Evolutionary conservation across 768 basidiomycete species (phyloP).

Genomic region (Cantharellus cinnabarinus): DNA sequence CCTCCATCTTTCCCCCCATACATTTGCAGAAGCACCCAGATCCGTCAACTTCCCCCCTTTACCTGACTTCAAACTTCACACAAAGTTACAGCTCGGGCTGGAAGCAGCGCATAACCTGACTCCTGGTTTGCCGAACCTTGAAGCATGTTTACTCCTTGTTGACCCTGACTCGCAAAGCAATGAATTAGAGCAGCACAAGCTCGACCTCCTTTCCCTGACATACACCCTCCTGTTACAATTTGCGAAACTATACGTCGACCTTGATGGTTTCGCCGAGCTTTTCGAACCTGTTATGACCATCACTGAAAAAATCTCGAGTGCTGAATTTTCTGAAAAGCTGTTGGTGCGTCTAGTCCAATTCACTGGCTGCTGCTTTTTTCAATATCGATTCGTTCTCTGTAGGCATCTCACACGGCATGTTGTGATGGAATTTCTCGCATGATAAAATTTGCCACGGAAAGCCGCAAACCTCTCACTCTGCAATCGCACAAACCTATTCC

Average conservation of each 20-base stretch:
- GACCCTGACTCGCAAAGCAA: constrained; percentile 19
- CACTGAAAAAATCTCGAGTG: constrained; percentile 30
- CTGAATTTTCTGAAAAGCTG: constrained; percentile 28
- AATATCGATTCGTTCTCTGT: not conserved
- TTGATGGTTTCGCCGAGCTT: constrained; percentile 72
- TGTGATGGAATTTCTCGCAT: constrained; percentile 35
- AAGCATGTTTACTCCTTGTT: constrained; percentile 19
- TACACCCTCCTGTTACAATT: constrained; percentile 45
- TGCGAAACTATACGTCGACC: constrained; percentile 53
- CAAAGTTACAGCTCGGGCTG: constrained; percentile 19
- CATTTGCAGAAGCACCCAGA: constrained; percentile 35
- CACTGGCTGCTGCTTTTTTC: not conserved
- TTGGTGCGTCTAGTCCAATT: constrained; percentile 25
- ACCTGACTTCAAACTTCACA: constrained; percentile 42
- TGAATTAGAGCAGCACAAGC: constrained; percentile 42
- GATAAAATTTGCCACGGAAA: constrained; percentile 49
- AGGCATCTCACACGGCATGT: constrained; percentile 30
- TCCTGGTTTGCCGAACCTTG: constrained; percentile 19
- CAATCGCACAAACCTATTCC: constrained; percentile 95
- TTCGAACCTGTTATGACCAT: constrained; percentile 46
- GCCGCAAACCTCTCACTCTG: constrained; percentile 57
- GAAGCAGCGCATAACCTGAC: constrained; percentile 21
- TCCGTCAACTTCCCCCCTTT: constrained; percentile 29
- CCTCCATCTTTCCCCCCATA: constrained; percentile 52
- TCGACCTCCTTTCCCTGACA: constrained; percentile 42